Evolutionary conservation across 2,329 filamentous ascomycete species (phyloP), one percentile per base, ranked within the genome.

Genomic region (Talaromyces funiculosus): DNA sequence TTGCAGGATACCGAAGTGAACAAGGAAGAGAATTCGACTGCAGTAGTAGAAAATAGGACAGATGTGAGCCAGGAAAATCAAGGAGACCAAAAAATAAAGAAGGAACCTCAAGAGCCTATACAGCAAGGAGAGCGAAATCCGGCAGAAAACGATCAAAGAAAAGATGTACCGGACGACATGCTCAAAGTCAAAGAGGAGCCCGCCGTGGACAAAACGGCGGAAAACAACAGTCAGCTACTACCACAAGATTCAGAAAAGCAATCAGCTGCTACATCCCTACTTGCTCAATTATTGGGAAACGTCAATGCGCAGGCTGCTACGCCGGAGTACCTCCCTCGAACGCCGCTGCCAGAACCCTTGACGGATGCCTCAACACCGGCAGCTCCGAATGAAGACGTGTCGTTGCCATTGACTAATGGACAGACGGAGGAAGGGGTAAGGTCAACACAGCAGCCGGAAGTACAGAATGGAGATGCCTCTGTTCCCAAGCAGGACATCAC

Each of bases 181-280:
- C n/a, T 9, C 38, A 55, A 45, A 7, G 29, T 53, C 45, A 35
- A 54, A 20, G 43, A 62, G 35, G 35, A 51, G 14, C 16, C 43
- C 24, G 66, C 67, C 49, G 67, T 73, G 51, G 74, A 74, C 63
- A 26, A 22, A 65, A 65, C 22, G 61, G 58, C 62, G 26, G 53
- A 65, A 53, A 68, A 71, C 37, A 64, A 66, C 24, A 62, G 67
- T 18, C 69, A 71, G 51, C 68, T 70, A 62, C 62, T 57, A 53
- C 62, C 60, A 42, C 64, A 64, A 18, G 68, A 75, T 58, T 61
- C 69, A 60, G 71, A 73, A 54, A 74, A 74, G 42, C 75, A 77
- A 62, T 73, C 68, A 43, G 75, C 75, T 45, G 75, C 75, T 59
- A 75, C 72, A 26, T 72, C 75, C 45, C 70, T 77, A 16, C 68